These are phyloP conservation scores for Lactarius sanguifluus DNA, from an alignment of 768 basidiomycete genomes.

Conservation along the genomic window DNA sequence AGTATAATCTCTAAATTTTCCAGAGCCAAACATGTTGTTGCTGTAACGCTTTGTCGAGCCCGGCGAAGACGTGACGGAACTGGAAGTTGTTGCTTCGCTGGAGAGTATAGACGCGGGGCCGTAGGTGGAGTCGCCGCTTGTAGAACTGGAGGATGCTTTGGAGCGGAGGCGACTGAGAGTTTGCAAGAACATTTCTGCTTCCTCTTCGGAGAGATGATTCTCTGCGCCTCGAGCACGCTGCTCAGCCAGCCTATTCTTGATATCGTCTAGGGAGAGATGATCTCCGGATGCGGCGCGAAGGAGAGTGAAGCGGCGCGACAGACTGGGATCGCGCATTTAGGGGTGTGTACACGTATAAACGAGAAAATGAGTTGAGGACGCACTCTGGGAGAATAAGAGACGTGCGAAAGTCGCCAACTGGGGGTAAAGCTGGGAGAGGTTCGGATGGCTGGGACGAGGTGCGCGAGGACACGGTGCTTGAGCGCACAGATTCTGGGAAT, in stretches of 20 bases:
- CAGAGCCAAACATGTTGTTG: slow-evolving; percentile 84
- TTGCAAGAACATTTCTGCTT: slow-evolving; percentile 82
- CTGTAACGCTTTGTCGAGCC: slow-evolving; percentile 68
- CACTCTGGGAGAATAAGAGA: slow-evolving; percentile 85
- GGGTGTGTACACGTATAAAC: background rate
- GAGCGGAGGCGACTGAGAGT: slow-evolving; percentile 57
- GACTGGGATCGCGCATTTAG: slow-evolving; percentile 44
- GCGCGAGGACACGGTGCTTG: slow-evolving; percentile 28
- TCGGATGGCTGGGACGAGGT: slow-evolving; percentile 34
- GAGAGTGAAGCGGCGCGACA: slow-evolving; percentile 79
- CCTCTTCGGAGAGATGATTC: slow-evolving; percentile 74
- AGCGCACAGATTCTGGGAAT: slow-evolving; percentile 37
- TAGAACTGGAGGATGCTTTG: slow-evolving; percentile 33
- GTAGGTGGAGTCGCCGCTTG: slow-evolving; percentile 30
- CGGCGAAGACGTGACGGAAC: slow-evolving; percentile 40
- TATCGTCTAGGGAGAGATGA: slow-evolving; percentile 61
- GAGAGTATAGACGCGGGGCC: slow-evolving; percentile 30
- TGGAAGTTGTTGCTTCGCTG: slow-evolving; percentile 39
- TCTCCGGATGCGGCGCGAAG: slow-evolving; percentile 68
- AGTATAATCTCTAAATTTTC: slow-evolving; percentile 71
- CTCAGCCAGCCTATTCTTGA: slow-evolving; percentile 67
- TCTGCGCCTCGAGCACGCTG: slow-evolving; percentile 69
- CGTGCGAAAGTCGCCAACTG: slow-evolving; percentile 77
- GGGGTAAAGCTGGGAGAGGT: slow-evolving; percentile 57
- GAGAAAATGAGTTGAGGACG: slow-evolving; percentile 37